Percentiles rank a stretch among this genome's conserved stretches.
phyloP scores from a whole-genome alignment of 495 filamentous ascomycete genomes.

The Stereocaulon alpinum region DNA sequence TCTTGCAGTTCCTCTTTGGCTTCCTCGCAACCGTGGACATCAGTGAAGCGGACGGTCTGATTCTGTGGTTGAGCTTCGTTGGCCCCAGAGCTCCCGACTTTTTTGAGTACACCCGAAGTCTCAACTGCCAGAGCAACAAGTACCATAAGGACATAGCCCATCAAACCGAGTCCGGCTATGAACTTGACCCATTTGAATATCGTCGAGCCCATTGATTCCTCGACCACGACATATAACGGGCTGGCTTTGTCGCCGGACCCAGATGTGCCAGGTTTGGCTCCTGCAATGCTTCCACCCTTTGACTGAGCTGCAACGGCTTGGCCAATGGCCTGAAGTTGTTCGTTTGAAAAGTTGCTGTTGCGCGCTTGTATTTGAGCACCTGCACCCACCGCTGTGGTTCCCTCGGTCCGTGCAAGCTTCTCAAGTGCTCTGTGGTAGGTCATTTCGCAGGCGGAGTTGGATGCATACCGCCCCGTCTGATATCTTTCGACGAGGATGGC shows the following conservation, averaged over 20 bases:
- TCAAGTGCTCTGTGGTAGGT: conserved; percentile 67
- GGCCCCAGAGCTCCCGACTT: conserved; percentile 55
- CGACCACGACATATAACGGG: conserved; percentile 91
- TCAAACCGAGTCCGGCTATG: conserved; percentile 61
- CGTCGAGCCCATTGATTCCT: conserved; percentile 66
- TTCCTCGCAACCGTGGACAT: conserved; percentile 96
- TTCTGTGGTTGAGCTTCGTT: conserved; percentile 83
- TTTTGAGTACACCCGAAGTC: conserved; percentile 63
- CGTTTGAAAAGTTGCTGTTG: conserved; percentile 29
- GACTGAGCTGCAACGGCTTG: conserved; percentile 75
- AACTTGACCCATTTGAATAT: conserved; percentile 91
- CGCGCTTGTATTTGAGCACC: conserved; percentile 26
- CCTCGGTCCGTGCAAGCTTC: conserved; percentile 47
- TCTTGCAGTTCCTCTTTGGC: conserved; percentile 97
- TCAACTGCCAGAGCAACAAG: conserved; percentile 73
- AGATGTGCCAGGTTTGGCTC: conserved; percentile 32
- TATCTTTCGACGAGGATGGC: conserved; percentile 84
- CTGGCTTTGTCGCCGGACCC: conserved; percentile 63
- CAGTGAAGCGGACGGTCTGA: conserved; percentile 81
- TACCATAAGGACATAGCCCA: conserved; percentile 63
- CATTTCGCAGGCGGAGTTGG: conserved; percentile 58
- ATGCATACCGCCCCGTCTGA: conserved; percentile 72
- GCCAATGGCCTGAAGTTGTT: conserved; percentile 72
- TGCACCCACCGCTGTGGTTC: conserved; percentile 22
- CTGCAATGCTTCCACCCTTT: conserved; percentile 53